Evolutionary conservation across 305 asterid genomes (phyloP), one percentile per base, ranked within the genome.

Genomic region (Fraxinus albicans): DNA sequence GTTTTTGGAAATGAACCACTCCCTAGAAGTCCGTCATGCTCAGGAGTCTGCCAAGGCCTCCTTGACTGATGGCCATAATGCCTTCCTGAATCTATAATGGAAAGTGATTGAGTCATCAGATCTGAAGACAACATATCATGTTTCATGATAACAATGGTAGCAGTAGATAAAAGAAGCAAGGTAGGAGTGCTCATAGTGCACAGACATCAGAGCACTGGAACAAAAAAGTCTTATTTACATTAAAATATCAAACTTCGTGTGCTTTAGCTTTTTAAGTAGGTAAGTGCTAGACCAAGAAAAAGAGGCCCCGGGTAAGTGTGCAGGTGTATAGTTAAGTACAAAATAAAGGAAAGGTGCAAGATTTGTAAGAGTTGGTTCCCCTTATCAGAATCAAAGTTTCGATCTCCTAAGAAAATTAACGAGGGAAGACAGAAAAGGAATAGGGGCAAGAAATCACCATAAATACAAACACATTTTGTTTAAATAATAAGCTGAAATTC

Each of bases 21-120:
- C 73, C 99, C 99, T 81, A 97, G 99, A 84, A 95, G 94, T 77
- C 99, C 99, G 87, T 97, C 99, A 83, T 92, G 99, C 88, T 97
- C 99, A 85, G 93, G 81, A 82, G 89, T 86, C 90, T 93, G 98
- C 99, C 97, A 94, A 81, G 97, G 73, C 82, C 95, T 90, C 72
- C 97, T 91, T 74, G 94, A 81, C 83, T 86, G 97, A 81, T 84
- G 85, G 81, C 92, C 91, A 55, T 65, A 89, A 23, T 91, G 94
- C 90, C 91, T 92, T 77, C 93, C 97, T 87, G 97, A 88, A 85
- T 97, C 98, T 97, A 82, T 81, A 87, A 70, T 42, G 86, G 83
- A 70, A 76, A 82, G 38, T 81, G 29, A 77, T 77, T 27, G 25
- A 78, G 77, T 69, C 36, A 79, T 77, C 35, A 33, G 55, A 58